Evolutionary conservation across 2,329 filamentous ascomycete species (phyloP), one percentile per base, ranked within the genome.

Genomic region (Paraphaeosphaeria sporulosa): DNA sequence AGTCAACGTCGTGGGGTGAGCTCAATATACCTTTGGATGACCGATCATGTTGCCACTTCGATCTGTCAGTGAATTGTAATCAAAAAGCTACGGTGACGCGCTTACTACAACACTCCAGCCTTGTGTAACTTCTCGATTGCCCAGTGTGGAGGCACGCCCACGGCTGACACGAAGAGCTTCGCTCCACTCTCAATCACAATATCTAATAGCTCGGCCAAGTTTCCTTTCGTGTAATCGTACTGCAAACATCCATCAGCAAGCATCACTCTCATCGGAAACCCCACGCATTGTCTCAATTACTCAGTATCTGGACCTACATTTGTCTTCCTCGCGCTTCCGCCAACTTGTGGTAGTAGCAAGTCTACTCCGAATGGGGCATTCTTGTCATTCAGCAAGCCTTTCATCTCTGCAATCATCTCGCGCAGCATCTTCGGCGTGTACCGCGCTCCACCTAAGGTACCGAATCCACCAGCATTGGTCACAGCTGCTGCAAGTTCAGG

Each of bases 291-390:
- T 5, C 6, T 40, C n/a, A n/a, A 19, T 8, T 8, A 8, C 17
- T 19, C 17, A 47, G 25, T 36, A 27, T 27, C n/a, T 32, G 32
- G 13, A 51, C n/a, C 38, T n/a, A 44, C 59, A n/a, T 77, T 78
- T 13, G 75, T 77, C 64, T 69, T 71, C 54, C 74, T 66, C 38
- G 75, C 75, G 36, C 61, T 59, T 13, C 71, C 75, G 13, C 75
- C 74, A 51, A 78, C 73, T 64, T 74, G 66, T 32, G 75, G 75
- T 12, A 78, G 49, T 57, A 77, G 58, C 50, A 78, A 60, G 64
- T 78, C 74, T 8, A 77, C 73, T 19, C 75, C 75, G 64, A 78
- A 77, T n/a, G 70, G 69, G 23, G 64, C 62, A 34, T 69, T 63
- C 62, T 71, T 66, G 27, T 68, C 59, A 19, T 56, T 57, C 44